A percentile compares a stretch with the other conserved stretches of the same genome.
These are phyloP conservation scores for Venturia carpophila DNA, from an alignment of 2,329 filamentous ascomycete genomes.

Conservation along the genomic window DNA sequence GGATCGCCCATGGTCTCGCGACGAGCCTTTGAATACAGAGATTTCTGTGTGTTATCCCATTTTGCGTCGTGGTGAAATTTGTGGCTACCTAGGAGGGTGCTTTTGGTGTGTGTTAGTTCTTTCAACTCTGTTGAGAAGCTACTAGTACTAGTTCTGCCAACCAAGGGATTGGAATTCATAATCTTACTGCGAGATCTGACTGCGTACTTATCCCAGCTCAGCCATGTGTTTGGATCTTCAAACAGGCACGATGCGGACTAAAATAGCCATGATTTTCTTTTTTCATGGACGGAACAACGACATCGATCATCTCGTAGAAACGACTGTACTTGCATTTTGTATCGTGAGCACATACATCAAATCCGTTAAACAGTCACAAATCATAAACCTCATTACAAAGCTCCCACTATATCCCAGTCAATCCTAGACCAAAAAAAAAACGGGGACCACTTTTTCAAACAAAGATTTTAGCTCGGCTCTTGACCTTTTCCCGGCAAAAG, in stretches of 20 bases:
- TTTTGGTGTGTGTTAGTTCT: no score
- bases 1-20: not conserved
- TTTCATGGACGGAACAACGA: no score
- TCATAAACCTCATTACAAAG: not conserved
- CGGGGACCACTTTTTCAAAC: not conserved
- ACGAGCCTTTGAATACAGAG: not conserved
- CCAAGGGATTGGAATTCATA: no score
- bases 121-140: no score
- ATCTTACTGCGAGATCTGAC: no score
- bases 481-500: slow-evolving; percentile 40
- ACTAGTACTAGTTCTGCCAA: no score
- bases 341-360: not conserved
- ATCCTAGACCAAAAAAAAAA: not conserved
- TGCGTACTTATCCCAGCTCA: no score
- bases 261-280: no score
- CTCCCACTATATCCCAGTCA: not conserved
- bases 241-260: no score
- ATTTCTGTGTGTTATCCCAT: not conserved
- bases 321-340: not conserved
- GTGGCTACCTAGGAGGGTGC: no score
- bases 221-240: no score
- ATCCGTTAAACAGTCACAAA: not conserved
- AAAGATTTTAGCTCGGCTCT: slow-evolving; percentile 33
- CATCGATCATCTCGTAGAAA: no score
- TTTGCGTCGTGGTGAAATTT: not conserved